Base-by-base conservation (phyloP, 306 rosid genomes). In the Morella rubra region DNA sequence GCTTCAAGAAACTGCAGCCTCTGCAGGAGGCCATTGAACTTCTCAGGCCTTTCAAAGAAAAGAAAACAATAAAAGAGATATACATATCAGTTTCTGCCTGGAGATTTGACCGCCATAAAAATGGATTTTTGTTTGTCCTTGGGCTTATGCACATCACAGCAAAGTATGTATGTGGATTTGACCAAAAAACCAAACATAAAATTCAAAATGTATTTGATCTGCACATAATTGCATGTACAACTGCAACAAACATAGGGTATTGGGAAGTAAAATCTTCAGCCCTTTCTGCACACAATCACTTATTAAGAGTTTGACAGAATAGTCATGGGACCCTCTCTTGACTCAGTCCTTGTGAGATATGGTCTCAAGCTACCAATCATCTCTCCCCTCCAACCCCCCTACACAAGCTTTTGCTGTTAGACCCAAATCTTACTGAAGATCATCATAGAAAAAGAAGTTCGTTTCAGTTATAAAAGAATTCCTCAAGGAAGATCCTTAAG, bases 11-110 rank as follows among this genome's bases (percentile, higher is more conserved):
- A 87, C 71, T 27, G 86, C 45, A 89, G 81, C 88, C 89, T 85
- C 80, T 85, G 87, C 77, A 84, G 84, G 84, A 89, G 91, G 84
- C 84, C 87, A 80, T 85, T 85, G 89, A 91, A 91, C 40, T 78
- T 87, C 80, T 83, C 89, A 60, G 97, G 92, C 92, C 97, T 91
- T 82, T 78, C 73, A 84, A 49, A 44, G 67, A 75, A 69, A 49
- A 72, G 44, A 51, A 80, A 77, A 18, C 44, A 66, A 79, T 41
- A 75, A 56, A 64, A 40, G 77, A 41, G 79, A 74, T 61, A 12
- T 10, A 74, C 20, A 22, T 71, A 10, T 86, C 53, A 88, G 72
- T 51, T 74, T 83, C 81, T 52, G 52, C 80, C 58, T 50, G 73
- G 67, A 76, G 47, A 70, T 51, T 20, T 54, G 45, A 65, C 41